Evolutionary conservation across 495 filamentous ascomycete species (phyloP).

Genomic region (Neurospora sp.): DNA sequence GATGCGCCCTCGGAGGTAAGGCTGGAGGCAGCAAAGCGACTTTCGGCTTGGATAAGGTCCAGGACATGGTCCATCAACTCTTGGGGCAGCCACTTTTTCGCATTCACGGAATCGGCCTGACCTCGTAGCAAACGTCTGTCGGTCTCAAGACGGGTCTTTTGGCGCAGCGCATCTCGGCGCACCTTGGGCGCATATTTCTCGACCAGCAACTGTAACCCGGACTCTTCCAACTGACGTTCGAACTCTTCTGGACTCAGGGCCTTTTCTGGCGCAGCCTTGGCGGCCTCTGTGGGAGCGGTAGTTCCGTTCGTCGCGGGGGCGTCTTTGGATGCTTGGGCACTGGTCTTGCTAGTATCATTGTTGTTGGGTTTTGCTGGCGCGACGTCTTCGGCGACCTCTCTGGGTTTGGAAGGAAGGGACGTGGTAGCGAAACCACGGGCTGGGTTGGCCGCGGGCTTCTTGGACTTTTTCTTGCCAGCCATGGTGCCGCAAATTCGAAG

Average conservation of each 20-base stretch:
- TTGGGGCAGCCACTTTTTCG: slow-evolving; percentile 66
- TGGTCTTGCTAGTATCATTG: slow-evolving; percentile 16
- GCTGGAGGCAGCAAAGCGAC: slow-evolving; percentile 37
- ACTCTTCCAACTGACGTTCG: slow-evolving; percentile 69
- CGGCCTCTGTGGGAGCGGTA: slow-evolving; percentile 27
- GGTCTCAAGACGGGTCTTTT: slow-evolving; percentile 62
- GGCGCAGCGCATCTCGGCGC: slow-evolving; percentile 54
- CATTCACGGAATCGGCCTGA: slow-evolving; percentile 59
- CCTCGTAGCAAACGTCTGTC: slow-evolving; percentile 67
- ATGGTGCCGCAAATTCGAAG: slow-evolving; percentile 37
- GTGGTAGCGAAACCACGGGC: slow-evolving; percentile 88
- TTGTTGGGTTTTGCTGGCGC: slow-evolving; percentile 5
- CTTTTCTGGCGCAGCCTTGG: slow-evolving; percentile 34
- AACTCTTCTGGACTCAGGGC: slow-evolving; percentile 70
- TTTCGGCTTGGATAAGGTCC: slow-evolving; percentile 45
- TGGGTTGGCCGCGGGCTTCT: slow-evolving; percentile 73
- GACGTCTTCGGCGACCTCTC: slow-evolving; percentile 30
- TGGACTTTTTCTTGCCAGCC: slow-evolving; percentile 82
- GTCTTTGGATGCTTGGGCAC: slow-evolving; percentile 25
- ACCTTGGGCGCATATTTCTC: slow-evolving; percentile 69
- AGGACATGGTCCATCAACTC: slow-evolving; percentile 71
- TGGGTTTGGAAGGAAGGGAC: slow-evolving; percentile 62
- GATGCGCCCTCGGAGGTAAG: slow-evolving; percentile 28
- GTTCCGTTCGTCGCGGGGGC: slow-evolving; percentile 19
- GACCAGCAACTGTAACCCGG: slow-evolving; percentile 70